Percentiles rank a stretch among this genome's conserved stretches.
These are phyloP conservation scores for Inga laurina DNA, from an alignment of 306 rosid species.

Conservation along the genomic window DNA sequence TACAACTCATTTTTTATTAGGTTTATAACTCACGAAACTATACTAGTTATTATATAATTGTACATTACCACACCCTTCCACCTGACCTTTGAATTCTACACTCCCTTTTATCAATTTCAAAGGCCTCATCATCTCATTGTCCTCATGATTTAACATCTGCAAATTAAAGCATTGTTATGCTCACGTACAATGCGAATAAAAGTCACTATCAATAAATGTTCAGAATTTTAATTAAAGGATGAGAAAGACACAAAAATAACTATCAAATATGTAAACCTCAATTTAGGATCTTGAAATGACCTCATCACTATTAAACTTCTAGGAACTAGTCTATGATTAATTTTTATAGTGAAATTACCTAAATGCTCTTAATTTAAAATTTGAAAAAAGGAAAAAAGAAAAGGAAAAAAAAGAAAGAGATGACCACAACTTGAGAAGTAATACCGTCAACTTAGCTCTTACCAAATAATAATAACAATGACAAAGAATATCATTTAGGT, in stretches of 20 bases:
- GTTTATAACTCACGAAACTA: background rate
- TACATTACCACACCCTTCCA: background rate
- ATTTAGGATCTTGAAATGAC: background rate
- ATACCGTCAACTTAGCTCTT: background rate
- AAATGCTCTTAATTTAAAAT: background rate
- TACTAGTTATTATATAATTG: background rate
- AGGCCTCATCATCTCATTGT: conserved; percentile 92
- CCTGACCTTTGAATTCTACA: background rate
- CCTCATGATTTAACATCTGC: conserved; percentile 90
- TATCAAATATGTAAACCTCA: background rate
- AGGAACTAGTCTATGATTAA: background rate
- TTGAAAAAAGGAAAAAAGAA: no score
- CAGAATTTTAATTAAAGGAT: background rate
- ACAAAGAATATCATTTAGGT: no score
- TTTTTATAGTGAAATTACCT: background rate
- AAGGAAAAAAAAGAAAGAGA: no score
- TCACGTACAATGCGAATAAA: background rate
- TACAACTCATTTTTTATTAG: background rate
- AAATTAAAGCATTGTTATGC: background rate
- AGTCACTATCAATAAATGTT: background rate
- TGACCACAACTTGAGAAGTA: background rate
- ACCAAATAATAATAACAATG: no score
- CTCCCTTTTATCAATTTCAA: conserved; percentile 54
- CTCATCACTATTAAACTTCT: background rate
- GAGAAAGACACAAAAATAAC: background rate